phyloP scores from a whole-genome alignment of 192 early-diverging fungal genomes.

The Coemansia sp. region DNA sequence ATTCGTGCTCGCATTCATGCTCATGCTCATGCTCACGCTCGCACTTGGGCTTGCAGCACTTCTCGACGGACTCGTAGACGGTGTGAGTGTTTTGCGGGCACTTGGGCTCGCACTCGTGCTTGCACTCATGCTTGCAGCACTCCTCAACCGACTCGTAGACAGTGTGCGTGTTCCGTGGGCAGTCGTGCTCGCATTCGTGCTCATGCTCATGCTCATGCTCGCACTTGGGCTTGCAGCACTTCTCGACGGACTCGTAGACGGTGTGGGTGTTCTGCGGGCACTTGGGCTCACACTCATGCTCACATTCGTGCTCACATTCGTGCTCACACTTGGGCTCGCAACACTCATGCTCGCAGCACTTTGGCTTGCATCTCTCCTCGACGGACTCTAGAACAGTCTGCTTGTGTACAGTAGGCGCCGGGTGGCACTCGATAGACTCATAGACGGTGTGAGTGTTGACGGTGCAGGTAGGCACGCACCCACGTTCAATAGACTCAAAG shows the following conservation, averaged over 20 bases:
- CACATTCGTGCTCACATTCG: neutral
- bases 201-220: neutral
- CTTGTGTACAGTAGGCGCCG: conserved; percentile 6
- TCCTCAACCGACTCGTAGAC: conserved; percentile 8
- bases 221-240: neutral
- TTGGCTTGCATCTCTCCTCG: conserved; percentile 2
- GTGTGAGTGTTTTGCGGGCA: conserved; percentile 12
- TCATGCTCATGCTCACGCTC: neutral
- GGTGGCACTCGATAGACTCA: conserved; percentile 12
- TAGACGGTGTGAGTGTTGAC: conserved; percentile 21
- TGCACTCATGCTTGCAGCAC: neutral
- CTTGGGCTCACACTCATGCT: neutral
- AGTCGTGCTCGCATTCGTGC: neutral
- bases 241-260: conserved; percentile 11
- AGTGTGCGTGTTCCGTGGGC: conserved; percentile 1
- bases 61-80: conserved; percentile 11
- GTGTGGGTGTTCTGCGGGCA: conserved; percentile 12
- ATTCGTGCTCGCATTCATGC: neutral
- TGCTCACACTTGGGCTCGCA: neutral
- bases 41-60: neutral
- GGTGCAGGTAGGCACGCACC: neutral
- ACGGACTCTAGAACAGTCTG: conserved; percentile 30
- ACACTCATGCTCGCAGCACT: neutral
- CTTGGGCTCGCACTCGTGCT: neutral
- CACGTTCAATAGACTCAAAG: conserved; percentile 18